Base-by-base conservation (phyloP, 495 filamentous ascomycete genomes). In the Penicillium flavigenum region DNA sequence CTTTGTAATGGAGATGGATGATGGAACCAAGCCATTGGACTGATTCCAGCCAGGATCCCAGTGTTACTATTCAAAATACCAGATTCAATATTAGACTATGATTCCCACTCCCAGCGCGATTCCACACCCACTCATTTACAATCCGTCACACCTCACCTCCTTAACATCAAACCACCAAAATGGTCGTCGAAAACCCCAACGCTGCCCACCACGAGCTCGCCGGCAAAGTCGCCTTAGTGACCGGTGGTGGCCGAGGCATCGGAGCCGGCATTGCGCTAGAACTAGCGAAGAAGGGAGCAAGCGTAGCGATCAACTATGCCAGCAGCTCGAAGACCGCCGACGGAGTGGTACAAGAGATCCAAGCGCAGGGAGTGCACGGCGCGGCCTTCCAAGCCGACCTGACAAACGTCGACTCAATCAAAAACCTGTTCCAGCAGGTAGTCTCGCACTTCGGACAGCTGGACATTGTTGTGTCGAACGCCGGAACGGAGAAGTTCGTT, bases 291-390 rank as follows among this genome's bases (percentile, higher is more conserved):
- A 84, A 86, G 60, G 88, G 88, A 8, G 86, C 86, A 45, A 84
- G 81, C 46, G 83, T 93, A 27, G 80, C 89, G 39, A 81, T 93
- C 73, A 93, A 93, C 82, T 93, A 91, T 72, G 82, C 84, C 56
- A 82, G 82, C 59, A 83, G 80, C 59, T 77, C 79, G 17, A 72
- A 75, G 12, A 78, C 80, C 19, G 89, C 89, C 32, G 76, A 88
- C 24, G 79, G 84, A 61, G 82, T 88, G 44, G 83, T 86, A 55
- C 55, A 72, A 22, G 76, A 83, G 54, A 88, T 93, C 65, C 68
- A 85, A 50, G 63, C 72, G 43, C 76, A 80, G 56, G 84, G 85
- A 27, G 78, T 76, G 48, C 80, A 82, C 46, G 89, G 84, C 17
- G 75, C 83, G 19, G 82, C 88, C 39, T 83, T 96, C 72, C 81